A percentile compares a stretch with the other conserved stretches of the same genome.
These are phyloP conservation scores for Raphanus sativus DNA, from an alignment of 345 rosid genomes.

Conservation along the genomic window DNA sequence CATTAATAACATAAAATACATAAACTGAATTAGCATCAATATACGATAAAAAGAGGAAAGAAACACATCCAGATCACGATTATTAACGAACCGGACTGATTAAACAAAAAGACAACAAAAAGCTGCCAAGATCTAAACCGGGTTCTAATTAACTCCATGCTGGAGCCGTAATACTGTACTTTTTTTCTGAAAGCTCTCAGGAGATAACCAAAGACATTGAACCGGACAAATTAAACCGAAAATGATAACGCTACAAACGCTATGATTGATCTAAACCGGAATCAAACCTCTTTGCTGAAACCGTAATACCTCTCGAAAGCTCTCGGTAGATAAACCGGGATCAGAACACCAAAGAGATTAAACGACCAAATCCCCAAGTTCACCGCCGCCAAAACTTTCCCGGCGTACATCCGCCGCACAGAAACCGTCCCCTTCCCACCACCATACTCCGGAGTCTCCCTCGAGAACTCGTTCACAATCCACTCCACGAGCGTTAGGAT, in stretches of 20 bases:
- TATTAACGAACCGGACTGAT: not conserved
- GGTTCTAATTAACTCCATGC: not conserved
- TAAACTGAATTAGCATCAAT: no score
- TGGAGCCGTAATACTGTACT: not conserved
- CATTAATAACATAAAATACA: no score
- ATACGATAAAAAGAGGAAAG: no score
- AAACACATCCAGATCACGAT: not conserved
- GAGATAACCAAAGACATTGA: not conserved
- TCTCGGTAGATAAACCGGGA: conserved; percentile 78
- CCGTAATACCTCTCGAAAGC: conserved; percentile 72
- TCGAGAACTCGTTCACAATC: conserved; percentile 52
- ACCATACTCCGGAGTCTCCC: conserved; percentile 25
- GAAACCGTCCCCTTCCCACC: conserved; percentile 36
- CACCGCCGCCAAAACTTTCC: conserved; percentile 62
- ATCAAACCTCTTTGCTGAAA: conserved; percentile 31
- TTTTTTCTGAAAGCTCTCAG: not conserved
- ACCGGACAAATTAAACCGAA: not conserved
- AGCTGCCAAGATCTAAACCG: not conserved
- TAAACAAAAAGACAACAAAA: not conserved
- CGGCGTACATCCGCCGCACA: conserved; percentile 49
- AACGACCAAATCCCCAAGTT: conserved; percentile 81
- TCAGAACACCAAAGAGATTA: conserved; percentile 82
- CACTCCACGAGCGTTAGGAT: conserved; percentile 63
- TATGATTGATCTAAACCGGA: conserved; percentile 12
- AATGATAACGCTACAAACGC: not conserved